phyloP scores from a whole-genome alignment of 768 basidiomycete genomes.

The Lyophyllum shimeji region DNA sequence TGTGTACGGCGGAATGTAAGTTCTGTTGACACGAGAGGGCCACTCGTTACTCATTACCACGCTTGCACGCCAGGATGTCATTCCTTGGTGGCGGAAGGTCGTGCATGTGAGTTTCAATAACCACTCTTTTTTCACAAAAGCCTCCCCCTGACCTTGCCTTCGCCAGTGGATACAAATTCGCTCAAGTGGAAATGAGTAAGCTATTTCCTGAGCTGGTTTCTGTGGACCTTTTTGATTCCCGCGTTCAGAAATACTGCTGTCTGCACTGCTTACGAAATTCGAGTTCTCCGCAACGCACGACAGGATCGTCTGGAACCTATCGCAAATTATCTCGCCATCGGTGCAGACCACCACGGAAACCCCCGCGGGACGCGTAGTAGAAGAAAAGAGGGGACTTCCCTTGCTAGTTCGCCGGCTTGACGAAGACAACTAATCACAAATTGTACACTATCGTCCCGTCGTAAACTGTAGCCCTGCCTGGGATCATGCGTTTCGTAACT shows the following conservation, averaged over 20 bases:
- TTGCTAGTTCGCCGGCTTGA: slow-evolving; percentile 23
- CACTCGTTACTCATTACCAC: background rate
- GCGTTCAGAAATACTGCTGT: slow-evolving; percentile 37
- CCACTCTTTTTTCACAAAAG: background rate
- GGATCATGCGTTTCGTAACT: too few species aligned
- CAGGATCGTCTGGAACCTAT: slow-evolving; percentile 45
- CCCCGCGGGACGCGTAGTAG: slow-evolving; percentile 12
- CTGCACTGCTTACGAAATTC: slow-evolving; percentile 34
- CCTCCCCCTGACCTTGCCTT: background rate
- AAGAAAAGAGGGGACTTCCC: slow-evolving; percentile 38
- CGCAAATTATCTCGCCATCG: slow-evolving; percentile 47
- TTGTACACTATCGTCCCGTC: background rate
- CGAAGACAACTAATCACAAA: background rate
- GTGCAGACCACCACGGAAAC: slow-evolving; percentile 21
- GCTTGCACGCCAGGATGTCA: slow-evolving; percentile 40
- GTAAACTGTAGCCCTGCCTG: background rate
- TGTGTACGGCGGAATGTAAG: slow-evolving; percentile 52
- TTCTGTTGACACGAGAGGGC: slow-evolving; percentile 4
- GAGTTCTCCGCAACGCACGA: slow-evolving; percentile 33
- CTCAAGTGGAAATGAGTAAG: slow-evolving; percentile 58
- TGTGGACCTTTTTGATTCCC: background rate
- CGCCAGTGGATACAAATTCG: slow-evolving; percentile 50
- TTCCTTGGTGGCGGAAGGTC: slow-evolving; percentile 55
- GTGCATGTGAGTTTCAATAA: slow-evolving; percentile 43
- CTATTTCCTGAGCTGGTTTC: background rate